phyloP scores from a whole-genome alignment of 495 filamentous ascomycete genomes.

The Astrothelium macrocarpum region DNA sequence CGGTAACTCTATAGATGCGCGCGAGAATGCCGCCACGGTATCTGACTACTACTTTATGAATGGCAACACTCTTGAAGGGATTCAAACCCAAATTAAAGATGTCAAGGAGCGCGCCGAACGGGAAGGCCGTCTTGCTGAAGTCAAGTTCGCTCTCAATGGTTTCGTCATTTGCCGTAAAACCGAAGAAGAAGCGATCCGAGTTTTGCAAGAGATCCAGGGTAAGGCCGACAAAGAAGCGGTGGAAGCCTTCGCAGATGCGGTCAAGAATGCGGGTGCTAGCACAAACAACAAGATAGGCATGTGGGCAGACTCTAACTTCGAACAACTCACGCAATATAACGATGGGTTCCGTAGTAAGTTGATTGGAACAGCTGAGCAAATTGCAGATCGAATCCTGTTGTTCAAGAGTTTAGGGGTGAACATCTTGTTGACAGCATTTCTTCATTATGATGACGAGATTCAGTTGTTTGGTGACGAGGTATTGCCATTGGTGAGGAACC shows the following conservation, averaged over 20 bases:
- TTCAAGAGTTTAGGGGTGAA: conserved; percentile 39
- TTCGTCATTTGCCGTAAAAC: conserved; percentile 42
- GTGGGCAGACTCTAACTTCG: conserved; percentile 40
- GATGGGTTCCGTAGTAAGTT: conserved; percentile 44
- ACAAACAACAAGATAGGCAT: conserved; percentile 38
- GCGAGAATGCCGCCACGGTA: conserved; percentile 36
- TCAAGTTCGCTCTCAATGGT: conserved; percentile 40
- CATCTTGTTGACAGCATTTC: conserved; percentile 36
- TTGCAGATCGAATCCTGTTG: conserved; percentile 39
- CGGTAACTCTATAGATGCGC: conserved; percentile 39
- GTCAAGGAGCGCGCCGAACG: conserved; percentile 34
- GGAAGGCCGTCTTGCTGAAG: conserved; percentile 30
- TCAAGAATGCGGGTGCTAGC: conserved; percentile 38
- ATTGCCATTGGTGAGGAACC: conserved; percentile 34
- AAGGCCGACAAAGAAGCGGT: conserved; percentile 41
- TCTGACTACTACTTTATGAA: conserved; percentile 45
- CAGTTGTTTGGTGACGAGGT: conserved; percentile 39
- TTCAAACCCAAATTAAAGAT: conserved; percentile 38
- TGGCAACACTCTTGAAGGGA: conserved; percentile 41
- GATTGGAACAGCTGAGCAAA: conserved; percentile 41
- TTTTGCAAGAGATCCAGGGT: conserved; percentile 41
- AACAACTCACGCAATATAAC: conserved; percentile 43
- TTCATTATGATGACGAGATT: conserved; percentile 42
- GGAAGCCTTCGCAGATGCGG: conserved; percentile 35
- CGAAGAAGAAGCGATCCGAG: conserved; percentile 38